Evolutionary conservation across 2,329 filamentous ascomycete genomes (phyloP), one percentile per base, ranked within the genome.

Genomic region (Alternaria gansuensis): DNA sequence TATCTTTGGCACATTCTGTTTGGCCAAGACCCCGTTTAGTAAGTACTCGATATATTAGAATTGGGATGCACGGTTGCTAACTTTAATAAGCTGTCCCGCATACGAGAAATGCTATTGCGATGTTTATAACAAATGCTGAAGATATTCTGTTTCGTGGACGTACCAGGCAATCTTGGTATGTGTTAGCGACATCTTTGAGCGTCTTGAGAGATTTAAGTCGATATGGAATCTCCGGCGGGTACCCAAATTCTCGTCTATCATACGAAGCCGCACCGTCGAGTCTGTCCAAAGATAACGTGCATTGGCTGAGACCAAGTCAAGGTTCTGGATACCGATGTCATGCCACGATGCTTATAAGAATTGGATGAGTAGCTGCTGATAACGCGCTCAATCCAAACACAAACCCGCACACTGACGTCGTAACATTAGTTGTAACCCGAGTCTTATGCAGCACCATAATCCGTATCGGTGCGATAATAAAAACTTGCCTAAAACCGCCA

Each of bases 1-100:
- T 70, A 69, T 50, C 50, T 70, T 24, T 72, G 69, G 70, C 70
- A 72, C 54, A 41, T 71, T 5, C 48, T 71, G n/a, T 71, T 73
- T 54, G 67, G 69, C 4, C 46, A 59, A 29, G 66, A 67, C 5
- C 55, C 66, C 5, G 57, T 69, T 26, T 70, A 64, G 62, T 63
- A 56, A 65, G 60, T 62, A 60, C 51, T 68, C 24, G 17, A 33
- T 57, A 45, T 14, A n/a, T 28, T 11, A 31, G 17, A 28, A 23
- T 13, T 24, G 17, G 26, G 14, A 24, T 36, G 23, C 39, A 36
- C 51, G 10, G 34, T 29, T 56, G 48, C 54, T 64, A 29, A 64
- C 26, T 43, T 57, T 33, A 10, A 50, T 4, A 34, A 69, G 68
- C 26, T 71, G 68, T 55, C 67, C 65, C 5, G 28, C 56, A n/a